These are phyloP conservation scores for Mycena indigotica DNA, from an alignment of 768 basidiomycete genomes.

Conservation along the genomic window DNA sequence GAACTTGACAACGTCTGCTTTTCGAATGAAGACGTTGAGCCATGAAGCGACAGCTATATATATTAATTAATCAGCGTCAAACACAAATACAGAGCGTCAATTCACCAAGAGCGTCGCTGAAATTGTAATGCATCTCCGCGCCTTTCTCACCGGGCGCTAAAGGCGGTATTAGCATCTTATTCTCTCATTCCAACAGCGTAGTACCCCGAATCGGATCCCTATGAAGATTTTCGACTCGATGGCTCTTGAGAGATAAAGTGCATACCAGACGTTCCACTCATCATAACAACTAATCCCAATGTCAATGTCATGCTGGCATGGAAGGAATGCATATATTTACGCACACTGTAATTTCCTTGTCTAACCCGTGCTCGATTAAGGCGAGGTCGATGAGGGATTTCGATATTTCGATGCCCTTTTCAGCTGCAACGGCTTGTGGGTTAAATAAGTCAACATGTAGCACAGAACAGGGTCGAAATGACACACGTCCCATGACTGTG, in stretches of 20 bases:
- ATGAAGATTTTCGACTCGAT: no score
- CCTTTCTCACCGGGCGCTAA: slow-evolving; percentile 50
- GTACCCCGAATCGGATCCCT: slow-evolving; percentile 48
- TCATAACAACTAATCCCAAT: slow-evolving; percentile 54
- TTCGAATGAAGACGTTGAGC: slow-evolving; percentile 62
- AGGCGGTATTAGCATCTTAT: not conserved
- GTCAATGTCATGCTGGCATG: no score
- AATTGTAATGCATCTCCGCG: slow-evolving; percentile 56
- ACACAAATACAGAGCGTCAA: no score
- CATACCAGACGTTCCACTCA: slow-evolving; percentile 58
- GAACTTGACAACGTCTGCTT: slow-evolving; percentile 60
- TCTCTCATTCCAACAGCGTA: not conserved
- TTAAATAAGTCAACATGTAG: not conserved
- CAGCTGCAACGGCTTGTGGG: slow-evolving; percentile 49
- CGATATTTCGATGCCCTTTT: slow-evolving; percentile 54
- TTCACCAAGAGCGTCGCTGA: slow-evolving; percentile 52
- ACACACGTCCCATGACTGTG: slow-evolving; percentile 55
- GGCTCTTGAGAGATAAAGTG: not conserved
- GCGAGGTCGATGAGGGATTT: slow-evolving; percentile 55
- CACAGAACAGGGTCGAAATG: not conserved
- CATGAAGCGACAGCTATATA: slow-evolving; percentile 55
- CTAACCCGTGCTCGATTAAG: slow-evolving; percentile 40
- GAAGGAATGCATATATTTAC: no score
- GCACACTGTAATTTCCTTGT: slow-evolving; percentile 42
- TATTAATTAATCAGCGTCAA: no score